Evolutionary conservation across 768 basidiomycete species (phyloP), one percentile per base, ranked within the genome.

Genomic region (Saitozyma sp.): DNA sequence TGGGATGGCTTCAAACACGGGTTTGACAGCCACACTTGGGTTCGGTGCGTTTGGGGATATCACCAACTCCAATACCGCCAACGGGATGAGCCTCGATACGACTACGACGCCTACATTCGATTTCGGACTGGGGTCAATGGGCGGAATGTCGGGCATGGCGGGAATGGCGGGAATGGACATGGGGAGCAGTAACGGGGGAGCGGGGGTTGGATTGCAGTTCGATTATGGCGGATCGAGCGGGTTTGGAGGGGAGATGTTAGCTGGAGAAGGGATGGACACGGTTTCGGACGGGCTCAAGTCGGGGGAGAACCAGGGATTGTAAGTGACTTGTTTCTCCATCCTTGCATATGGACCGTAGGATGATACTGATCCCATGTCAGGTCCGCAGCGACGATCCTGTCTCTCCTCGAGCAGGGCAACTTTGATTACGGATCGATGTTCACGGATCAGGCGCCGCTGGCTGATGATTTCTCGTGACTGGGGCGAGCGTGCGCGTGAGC

Each of bases 311-410:
- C 66, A 61, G 59, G 73, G 66, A 60, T 54, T 75, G 69, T 74
- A 49, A 67, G 68, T 71, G 10, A 43, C 29, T 29, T 29, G 29
- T 46, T n/a, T 46, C 13, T 17, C 3, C 11, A 8, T 13, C n/a
- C 8, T 20, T 45, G 11, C 9, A 38, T 19, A 9, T 41, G 54
- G 54, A 55, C 17, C 11, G n/a, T 29, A 19, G 16, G 52, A 13
- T 17, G 2, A 46, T 11, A 46, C 51, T 19, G 55, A 54, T 63
- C 13, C 9, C 17, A 29, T 3, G 13, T 14, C 53, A 78, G 76
- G 60, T 79, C 78, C 20, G 78, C 78, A 11, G 75, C 76, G 8
- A 74, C 78, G 2, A 79, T 79, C 40, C 58, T 79, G 38, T 65
- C 67, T 38, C 45, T 79, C 17, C 64, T 79, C 66, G 76, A 77